Conservation (phyloP, 306 rosid genomes). For the Cucurbita maxima region DNA sequence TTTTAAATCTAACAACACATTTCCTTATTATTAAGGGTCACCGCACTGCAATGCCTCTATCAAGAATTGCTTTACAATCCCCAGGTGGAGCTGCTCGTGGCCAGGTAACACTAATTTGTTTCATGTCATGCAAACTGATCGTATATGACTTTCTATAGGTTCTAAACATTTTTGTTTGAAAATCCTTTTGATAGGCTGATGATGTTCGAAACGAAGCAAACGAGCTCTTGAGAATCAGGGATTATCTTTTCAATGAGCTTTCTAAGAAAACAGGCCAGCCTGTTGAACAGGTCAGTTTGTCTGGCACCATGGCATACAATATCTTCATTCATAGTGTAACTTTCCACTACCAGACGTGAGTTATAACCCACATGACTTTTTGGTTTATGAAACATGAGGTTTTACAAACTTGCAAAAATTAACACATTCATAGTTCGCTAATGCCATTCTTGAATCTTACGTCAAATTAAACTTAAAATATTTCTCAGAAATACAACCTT, state of each 20-base stretch:
- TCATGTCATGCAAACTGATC: neutral
- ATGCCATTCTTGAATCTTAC: neutral
- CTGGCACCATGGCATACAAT: slow-evolving; percentile 3
- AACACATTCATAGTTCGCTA: neutral
- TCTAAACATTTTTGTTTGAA: neutral
- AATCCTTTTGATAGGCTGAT: slow-evolving; percentile 48
- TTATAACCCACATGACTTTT: neutral
- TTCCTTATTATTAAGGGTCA: slow-evolving; percentile 35
- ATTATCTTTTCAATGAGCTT: slow-evolving; percentile 58
- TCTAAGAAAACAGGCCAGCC: slow-evolving; percentile 78
- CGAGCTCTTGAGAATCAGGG: slow-evolving; percentile 77
- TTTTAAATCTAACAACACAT: neutral
- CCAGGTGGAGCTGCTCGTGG: slow-evolving; percentile 96
- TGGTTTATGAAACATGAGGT: neutral
- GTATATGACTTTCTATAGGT: neutral
- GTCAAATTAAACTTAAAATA: neutral
- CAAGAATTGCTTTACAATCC: slow-evolving; percentile 67
- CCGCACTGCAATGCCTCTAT: slow-evolving; percentile 72
- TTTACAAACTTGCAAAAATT: neutral
- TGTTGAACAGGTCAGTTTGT: slow-evolving; percentile 58
- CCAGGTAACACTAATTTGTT: slow-evolving; percentile 39
- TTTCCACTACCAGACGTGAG: neutral
- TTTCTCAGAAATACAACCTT: neutral
- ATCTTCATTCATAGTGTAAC: neutral
- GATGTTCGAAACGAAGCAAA: slow-evolving; percentile 79